Base-by-base conservation (phyloP, 768 basidiomycete genomes). In the Termitomyces sp. region DNA sequence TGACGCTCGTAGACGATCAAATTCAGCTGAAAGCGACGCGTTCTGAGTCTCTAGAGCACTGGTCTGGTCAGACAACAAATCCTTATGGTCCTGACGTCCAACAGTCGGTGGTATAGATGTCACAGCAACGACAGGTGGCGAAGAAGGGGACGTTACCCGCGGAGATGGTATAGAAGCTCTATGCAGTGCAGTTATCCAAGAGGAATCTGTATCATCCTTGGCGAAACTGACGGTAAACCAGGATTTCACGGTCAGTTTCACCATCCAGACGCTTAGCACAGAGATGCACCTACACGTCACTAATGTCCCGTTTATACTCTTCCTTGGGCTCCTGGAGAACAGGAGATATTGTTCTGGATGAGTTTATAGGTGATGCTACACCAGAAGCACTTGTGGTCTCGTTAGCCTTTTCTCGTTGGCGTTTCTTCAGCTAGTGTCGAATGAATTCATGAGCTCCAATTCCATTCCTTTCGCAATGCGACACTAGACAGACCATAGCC, bases 351-450 rank as follows among this genome's bases (percentile, higher is more conserved):
- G 81, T 73, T 60, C 72, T 67, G 23, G 70, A 60, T 41, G 70
- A 70, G 46, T 40, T 66, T 33, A 75, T 73, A 50, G 78, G 74
- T 41, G 78, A 75, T 52, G 70, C 68, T 54, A 71, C 71, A 56
- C 68, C 67, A 38, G 74, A 68, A 35, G 66, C 50, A 43, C 66
- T 57, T 60, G 66, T 54, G 47, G 66, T 68, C 51, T 76, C 81
- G 47, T 74, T 75, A 41, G 76, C 75, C 69, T 89, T 90, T 73
- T 87, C 82, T 64, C 85, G 85, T 62, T 87, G 88, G 57, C 86
- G 81, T 71, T 89, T 90, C 78, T 91, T 90, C 68, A 92, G 78
- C 89, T 92, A 14, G 70, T 46, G 62, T 52, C 59, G 31, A 17
- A 53, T 48, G 9, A 40, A 40, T 37, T 47, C 28, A 38, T 53